Conservation (phyloP, 768 basidiomycete species). For the Suillus cothurnatus region DNA sequence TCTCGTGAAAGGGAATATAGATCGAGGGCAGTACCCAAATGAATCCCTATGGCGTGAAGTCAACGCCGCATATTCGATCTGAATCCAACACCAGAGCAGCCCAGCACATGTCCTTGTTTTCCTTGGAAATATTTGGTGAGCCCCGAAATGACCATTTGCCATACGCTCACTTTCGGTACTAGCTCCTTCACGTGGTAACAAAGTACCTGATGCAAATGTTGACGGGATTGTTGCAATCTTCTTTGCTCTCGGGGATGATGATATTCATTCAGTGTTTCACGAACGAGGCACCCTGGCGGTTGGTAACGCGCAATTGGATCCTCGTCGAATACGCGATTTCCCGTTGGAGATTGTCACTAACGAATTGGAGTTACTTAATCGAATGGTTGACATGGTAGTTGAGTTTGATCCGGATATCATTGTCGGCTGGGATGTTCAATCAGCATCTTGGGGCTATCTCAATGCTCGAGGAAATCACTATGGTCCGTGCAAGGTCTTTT, state of each 20-base stretch:
- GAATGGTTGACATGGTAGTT: constrained; percentile 68
- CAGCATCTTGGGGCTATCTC: constrained; percentile 89
- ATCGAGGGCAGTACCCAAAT: constrained; percentile 78
- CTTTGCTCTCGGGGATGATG: constrained; percentile 63
- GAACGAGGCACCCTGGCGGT: constrained; percentile 59
- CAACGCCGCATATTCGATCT: constrained; percentile 48
- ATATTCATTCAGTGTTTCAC: constrained; percentile 29
- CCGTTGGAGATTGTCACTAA: constrained; percentile 54
- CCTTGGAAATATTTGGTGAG: constrained; percentile 86
- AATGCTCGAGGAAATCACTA: constrained; percentile 61
- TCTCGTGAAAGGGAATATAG: constrained; percentile 30
- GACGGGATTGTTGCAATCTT: constrained; percentile 65
- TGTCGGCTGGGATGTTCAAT: constrained; percentile 90
- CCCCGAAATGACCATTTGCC: background rate
- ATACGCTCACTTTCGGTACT: background rate
- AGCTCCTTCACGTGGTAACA: constrained; percentile 63
- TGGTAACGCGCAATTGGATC: constrained; percentile 39
- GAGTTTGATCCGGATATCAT: constrained; percentile 90
- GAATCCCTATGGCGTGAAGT: constrained; percentile 68
- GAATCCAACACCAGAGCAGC: constrained; percentile 52
- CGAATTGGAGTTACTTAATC: constrained; percentile 85
- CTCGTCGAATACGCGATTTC: constrained; percentile 44
- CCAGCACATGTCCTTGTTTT: constrained; percentile 77
- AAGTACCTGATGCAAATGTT: constrained; percentile 64
- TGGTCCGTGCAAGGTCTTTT: constrained; percentile 42